Evolutionary conservation across 2,329 filamentous ascomycete species (phyloP).

Genomic region (Penicillium thymicola): DNA sequence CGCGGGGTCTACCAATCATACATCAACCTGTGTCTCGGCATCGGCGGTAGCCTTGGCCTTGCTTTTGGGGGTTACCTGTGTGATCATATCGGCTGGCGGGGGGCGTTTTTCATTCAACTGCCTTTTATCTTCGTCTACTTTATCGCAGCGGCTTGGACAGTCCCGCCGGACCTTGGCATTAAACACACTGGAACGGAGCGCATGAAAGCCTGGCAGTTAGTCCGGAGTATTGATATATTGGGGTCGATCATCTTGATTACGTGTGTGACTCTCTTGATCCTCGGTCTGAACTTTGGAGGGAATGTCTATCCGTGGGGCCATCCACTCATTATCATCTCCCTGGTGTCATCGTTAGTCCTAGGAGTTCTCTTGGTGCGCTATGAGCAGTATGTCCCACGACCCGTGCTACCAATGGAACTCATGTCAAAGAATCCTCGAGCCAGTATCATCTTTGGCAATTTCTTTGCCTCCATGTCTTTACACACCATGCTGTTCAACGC

Average conservation of each 20-base stretch:
- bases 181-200: conserved; percentile 43
- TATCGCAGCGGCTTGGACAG: conserved; percentile 29
- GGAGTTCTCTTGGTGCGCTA: conserved; percentile 41
- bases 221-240: conserved; percentile 50
- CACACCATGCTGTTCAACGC: conserved; percentile 65
- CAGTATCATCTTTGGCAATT: conserved; percentile 52
- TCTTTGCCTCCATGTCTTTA: conserved; percentile 49
- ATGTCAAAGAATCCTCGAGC: conserved; percentile 48
- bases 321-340: conserved; percentile 48
- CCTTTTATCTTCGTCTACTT: conserved; percentile 45
- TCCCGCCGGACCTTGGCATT: conserved; percentile 46
- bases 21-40: conserved; percentile 39
- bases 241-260: conserved; percentile 49
- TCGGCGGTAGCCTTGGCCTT: conserved; percentile 38
- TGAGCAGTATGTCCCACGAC: conserved; percentile 44
- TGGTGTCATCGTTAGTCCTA: conserved; percentile 42
- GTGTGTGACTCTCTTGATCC: conserved; percentile 48
- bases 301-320: conserved; percentile 52
- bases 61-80: conserved; percentile 41
- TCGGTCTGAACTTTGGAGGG: conserved; percentile 53
- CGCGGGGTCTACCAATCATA: conserved; percentile 44
- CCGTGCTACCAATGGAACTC: conserved; percentile 51
- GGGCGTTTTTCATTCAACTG: conserved; percentile 49
- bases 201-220: conserved; percentile 40
- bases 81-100: conserved; percentile 42